Evolutionary conservation across 129 eudicot species (phyloP), one percentile per base, ranked within the genome.

Genomic region (Smallanthus sonchifolius): DNA sequence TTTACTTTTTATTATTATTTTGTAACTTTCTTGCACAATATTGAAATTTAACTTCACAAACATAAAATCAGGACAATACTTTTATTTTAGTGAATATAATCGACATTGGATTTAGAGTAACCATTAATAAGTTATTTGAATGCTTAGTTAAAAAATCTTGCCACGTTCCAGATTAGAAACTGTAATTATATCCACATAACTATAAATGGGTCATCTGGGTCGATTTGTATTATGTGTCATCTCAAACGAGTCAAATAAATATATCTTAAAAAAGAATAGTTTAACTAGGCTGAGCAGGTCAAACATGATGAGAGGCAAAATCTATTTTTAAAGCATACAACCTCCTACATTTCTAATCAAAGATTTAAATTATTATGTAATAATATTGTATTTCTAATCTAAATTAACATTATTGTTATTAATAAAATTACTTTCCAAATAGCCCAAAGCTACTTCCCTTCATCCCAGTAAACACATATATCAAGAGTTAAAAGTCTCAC

Each of bases 401-500:
- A n/a, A n/a, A n/a, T n/a, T 30, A 60, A 32, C 8, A 34, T 10
- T 1, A 13, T 30, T 8, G 32, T 30, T 13, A 34, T 32, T 6
- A 32, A 24, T 19, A 57, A 28, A 24, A 3, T 10, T 17, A 54
- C 19, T 19, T 48, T 10, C 38, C n/a, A 59, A 28, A 59, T 9
- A 30, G n/a, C 15, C 10, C 20, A 43, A 67, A 19, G 37, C 37
- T 17, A 30, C 69, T 59, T 24, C 37, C 35, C 64, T 57, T 30
- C 38, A 59, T 59, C 20, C 3, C 10, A 15, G 28, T 0, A 62
- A 34, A 35, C 67, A 64, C 69, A 38, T 64, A n/a, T 64, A 4
- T 14, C 2, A 4, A 7, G 16, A n/a, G n/a, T n/a, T n/a, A n/a
- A n/a, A n/a, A 61, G 39, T 14, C 35, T 38, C 44, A 94, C 99